Conservation (phyloP, 2,329 filamentous ascomycete species). For the Cytospora mali region DNA sequence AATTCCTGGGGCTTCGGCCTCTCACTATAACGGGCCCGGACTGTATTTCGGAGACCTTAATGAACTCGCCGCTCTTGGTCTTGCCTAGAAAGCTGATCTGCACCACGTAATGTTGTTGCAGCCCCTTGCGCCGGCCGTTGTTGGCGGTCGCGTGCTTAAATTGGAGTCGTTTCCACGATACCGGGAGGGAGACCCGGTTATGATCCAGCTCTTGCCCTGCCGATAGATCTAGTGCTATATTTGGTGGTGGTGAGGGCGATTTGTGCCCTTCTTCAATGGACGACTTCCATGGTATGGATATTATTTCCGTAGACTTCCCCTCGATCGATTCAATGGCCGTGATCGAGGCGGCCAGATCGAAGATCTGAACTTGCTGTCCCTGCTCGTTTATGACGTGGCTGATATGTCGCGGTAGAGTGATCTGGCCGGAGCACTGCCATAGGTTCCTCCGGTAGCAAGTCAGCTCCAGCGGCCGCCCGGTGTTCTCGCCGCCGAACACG, state of each 20-base stretch:
- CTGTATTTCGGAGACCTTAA: slow-evolving; percentile 79
- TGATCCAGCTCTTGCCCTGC: slow-evolving; percentile 73
- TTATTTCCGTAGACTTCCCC: slow-evolving; percentile 88
- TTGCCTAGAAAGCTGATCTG: slow-evolving; percentile 82
- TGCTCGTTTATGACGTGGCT: slow-evolving; percentile 73
- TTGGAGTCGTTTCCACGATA: slow-evolving; percentile 92
- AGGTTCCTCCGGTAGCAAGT: slow-evolving; percentile 95
- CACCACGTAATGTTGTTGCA: slow-evolving; percentile 94
- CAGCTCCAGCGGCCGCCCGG: slow-evolving; percentile 70
- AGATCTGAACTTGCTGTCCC: slow-evolving; percentile 74
- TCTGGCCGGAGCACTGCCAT: slow-evolving; percentile 89
- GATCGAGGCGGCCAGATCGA: slow-evolving; percentile 79
- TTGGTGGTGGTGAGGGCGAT: slow-evolving; percentile 53
- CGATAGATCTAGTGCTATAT: slow-evolving; percentile 56
- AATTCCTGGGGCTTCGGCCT: slow-evolving; percentile 89
- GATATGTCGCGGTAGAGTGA: slow-evolving; percentile 74
- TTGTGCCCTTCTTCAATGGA: slow-evolving; percentile 51
- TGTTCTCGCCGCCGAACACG: slow-evolving; percentile 66
- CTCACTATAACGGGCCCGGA: slow-evolving; percentile 95
- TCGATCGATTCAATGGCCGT: slow-evolving; percentile 91
- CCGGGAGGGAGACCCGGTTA: slow-evolving; percentile 76
- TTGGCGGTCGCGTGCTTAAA: slow-evolving; percentile 97
- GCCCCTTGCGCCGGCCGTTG: slow-evolving; percentile 88
- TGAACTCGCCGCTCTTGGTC: slow-evolving; percentile 65
- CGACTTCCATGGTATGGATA: slow-evolving; percentile 95